phyloP scores from a whole-genome alignment of 164 flowering plant species.

The Nymphaea colorata region DNA sequence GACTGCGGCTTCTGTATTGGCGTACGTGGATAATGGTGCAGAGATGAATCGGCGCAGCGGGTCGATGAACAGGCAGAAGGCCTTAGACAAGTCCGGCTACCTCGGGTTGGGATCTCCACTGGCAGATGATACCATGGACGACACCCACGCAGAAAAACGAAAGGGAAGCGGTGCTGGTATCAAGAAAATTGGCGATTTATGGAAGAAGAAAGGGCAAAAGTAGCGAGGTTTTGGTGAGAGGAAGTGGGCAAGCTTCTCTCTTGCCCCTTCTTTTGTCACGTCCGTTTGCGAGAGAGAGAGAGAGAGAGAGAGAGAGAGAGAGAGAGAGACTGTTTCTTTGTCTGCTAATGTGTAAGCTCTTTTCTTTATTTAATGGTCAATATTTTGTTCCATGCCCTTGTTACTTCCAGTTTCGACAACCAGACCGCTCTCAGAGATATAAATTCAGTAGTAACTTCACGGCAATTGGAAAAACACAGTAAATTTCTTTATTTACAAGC shows the following conservation, averaged over 20 bases:
- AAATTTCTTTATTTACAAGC: too few relatives aligned
- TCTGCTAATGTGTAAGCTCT: too few relatives aligned
- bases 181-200: slow-evolving; percentile 58
- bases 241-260: background rate
- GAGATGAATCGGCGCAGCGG: slow-evolving; percentile 37
- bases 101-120: slow-evolving; percentile 45
- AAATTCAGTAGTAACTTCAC: too few relatives aligned
- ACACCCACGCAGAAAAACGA: slow-evolving; percentile 14
- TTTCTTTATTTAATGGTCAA: too few relatives aligned
- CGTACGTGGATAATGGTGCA: slow-evolving; percentile 14
- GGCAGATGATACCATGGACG: slow-evolving; percentile 26
- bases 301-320: too few relatives aligned
- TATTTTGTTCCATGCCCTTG: too few relatives aligned
- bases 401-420: too few relatives aligned
- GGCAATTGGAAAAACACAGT: too few relatives aligned
- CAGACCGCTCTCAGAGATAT: too few relatives aligned
- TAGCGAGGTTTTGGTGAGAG: background rate
- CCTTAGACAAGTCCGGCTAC: slow-evolving; percentile 24
- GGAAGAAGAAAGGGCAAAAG: slow-evolving; percentile 72
- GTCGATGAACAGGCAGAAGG: background rate
- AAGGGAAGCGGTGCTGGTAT: slow-evolving; percentile 42
- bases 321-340: too few relatives aligned
- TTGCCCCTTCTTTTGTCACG: background rate
- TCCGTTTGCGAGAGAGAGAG: too few relatives aligned
- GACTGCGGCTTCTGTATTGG: slow-evolving; percentile 79